phyloP scores from a whole-genome alignment of 2,329 filamentous ascomycete genomes.

The Diplocarpon mali region DNA sequence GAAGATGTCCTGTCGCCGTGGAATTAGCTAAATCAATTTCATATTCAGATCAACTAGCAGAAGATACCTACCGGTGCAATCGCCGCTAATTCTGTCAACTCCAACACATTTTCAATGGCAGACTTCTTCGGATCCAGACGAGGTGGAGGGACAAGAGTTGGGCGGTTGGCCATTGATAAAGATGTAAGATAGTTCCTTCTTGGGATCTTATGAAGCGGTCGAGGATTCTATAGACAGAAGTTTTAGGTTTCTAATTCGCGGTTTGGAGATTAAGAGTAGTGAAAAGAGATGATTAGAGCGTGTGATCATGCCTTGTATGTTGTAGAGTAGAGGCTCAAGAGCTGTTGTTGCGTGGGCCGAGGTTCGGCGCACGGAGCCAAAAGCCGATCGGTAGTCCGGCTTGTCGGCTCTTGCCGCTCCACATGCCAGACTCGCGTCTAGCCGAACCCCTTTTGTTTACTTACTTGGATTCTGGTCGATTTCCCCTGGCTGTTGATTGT shows the following conservation, averaged over 20 bases:
- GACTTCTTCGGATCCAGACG: conserved; percentile 61
- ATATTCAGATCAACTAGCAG: neutral
- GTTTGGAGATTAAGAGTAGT: neutral
- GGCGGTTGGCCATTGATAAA: conserved; percentile 24
- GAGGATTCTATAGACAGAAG: too few species aligned
- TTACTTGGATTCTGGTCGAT: neutral
- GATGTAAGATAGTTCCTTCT: neutral
- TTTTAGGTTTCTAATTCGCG: neutral
- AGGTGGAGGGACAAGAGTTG: conserved; percentile 65
- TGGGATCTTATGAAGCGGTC: neutral
- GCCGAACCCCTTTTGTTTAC: neutral
- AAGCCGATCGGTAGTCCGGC: neutral
- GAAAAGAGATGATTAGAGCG: too few species aligned
- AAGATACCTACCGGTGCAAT: conserved; percentile 54
- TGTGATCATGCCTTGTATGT: too few species aligned
- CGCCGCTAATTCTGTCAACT: conserved; percentile 68
- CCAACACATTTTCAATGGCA: conserved; percentile 79
- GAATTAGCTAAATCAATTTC: conserved; percentile 2
- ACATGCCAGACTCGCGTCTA: neutral
- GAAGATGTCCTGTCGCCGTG: conserved; percentile 61
- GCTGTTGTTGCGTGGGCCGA: neutral
- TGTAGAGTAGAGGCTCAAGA: neutral
- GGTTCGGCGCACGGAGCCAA: neutral
- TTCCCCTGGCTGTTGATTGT: too few species aligned
- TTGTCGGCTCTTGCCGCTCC: conserved; percentile 2